Evolutionary conservation across 2,329 filamentous ascomycete genomes (phyloP), one percentile per base, ranked within the genome.

Genomic region (Pseudogymnoascus sp.): DNA sequence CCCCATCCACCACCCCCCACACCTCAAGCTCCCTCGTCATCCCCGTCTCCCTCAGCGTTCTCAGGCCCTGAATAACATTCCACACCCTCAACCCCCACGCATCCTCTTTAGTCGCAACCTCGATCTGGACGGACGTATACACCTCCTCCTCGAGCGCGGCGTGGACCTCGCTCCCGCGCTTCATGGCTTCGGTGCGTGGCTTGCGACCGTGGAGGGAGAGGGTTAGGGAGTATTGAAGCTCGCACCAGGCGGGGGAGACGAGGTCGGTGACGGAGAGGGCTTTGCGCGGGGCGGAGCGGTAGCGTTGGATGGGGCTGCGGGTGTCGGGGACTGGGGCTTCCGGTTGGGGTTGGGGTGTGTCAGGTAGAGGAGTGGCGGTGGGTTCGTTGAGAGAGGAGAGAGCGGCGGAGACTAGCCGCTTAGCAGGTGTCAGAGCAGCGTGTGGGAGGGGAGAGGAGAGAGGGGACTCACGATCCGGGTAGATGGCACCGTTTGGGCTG

Each of bases 241-340:
- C 93, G 74, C 95, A 99, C 95, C 95, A 99, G 6, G 93, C 88
- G 1, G 93, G 93, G 1, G 91, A 89, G 0, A 93, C 86, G 23
- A 97, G 77, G 74, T 99, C 95, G 2, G 90, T 92, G 1, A 97
- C 95, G 0, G 90, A 91, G 6, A 97, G 81, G 0, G 90, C 86
- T 72, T 91, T 93, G 71, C 82, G 87, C 0, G 91, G 91, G 63
- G 83, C 86, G 1, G 85, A 86, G 39, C 93, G 87, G 70, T 96
- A 96, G 36, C 89, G 85, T 66, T 91, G 82, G 1, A 97, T 77
- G 0, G 92, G 93, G 7, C 86, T 80, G 65, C 81, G 77, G 7
- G 73, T 73, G 71, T 86, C 82, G 12, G 68, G 67, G 8, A 23
- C 34, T 14, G 63, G 39, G 10, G 23, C n/a, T 47, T 39, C 29